These are phyloP conservation scores for Aspergillus sp. DNA, from an alignment of 2,329 filamentous ascomycete species.

Conservation along the genomic window DNA sequence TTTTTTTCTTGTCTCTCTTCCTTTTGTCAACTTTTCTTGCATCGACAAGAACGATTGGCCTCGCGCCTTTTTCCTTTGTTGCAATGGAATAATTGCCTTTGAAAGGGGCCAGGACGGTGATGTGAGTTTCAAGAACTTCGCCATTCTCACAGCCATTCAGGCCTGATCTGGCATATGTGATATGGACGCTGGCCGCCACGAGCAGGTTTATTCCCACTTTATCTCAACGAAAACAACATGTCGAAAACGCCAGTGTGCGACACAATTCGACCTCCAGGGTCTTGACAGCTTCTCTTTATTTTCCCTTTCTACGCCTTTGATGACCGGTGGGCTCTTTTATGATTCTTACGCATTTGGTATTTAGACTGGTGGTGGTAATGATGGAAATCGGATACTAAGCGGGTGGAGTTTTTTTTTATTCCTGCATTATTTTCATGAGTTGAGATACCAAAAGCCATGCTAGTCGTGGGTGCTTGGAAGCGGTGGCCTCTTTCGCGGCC, in stretches of 20 bases:
- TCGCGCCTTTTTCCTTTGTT: constrained; percentile 10
- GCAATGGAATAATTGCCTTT: background rate
- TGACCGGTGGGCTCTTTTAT: constrained; percentile 6
- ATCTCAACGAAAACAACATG: background rate
- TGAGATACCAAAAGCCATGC: constrained; percentile 17
- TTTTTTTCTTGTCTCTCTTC: constrained; percentile 12
- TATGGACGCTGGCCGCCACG: background rate
- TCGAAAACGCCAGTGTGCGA: background rate
- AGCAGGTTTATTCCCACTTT: background rate
- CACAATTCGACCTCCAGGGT: background rate
- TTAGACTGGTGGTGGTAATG: constrained; percentile 15
- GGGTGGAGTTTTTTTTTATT: constrained; percentile 18
- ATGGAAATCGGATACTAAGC: constrained; percentile 14
- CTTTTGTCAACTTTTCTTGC: constrained; percentile 5
- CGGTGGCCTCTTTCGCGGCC: constrained; percentile 4
- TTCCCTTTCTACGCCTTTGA: constrained; percentile 5
- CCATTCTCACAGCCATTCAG: background rate
- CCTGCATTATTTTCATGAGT: constrained; percentile 16
- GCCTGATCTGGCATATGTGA: constrained; percentile 2
- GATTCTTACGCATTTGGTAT: constrained; percentile 16
- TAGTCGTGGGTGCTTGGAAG: constrained; percentile 11
- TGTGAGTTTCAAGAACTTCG: background rate
- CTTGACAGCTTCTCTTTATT: background rate
- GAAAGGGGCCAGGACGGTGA: background rate
- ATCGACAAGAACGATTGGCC: background rate